phyloP scores from a whole-genome alignment of 202 grass and related monocot genomes.

The Eragrostis tef region DNA sequence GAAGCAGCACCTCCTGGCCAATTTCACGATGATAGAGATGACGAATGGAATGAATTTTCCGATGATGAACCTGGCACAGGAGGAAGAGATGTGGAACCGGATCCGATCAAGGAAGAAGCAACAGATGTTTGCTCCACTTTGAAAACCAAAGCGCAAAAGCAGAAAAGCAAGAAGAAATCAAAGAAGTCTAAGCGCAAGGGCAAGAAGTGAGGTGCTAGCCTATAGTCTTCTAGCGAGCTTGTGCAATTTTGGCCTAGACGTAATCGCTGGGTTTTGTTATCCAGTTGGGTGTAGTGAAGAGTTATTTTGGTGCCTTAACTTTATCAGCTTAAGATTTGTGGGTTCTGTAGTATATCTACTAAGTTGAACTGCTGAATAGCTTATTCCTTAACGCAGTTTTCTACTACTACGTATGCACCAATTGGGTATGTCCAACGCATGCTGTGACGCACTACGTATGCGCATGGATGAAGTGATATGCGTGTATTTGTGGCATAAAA shows the following conservation, averaged over 20 bases:
- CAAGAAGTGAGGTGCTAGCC: slow-evolving; percentile 41
- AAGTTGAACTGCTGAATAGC: not conserved
- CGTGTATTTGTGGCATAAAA: too few relatives aligned
- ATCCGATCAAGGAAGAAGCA: slow-evolving; percentile 5
- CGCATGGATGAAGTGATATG: too few relatives aligned
- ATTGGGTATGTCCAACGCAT: too few relatives aligned
- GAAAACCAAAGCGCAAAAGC: slow-evolving; percentile 21
- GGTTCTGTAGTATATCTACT: not conserved
- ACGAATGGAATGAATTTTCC: slow-evolving; percentile 7
- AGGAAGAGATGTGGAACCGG: not conserved
- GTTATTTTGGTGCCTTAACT: not conserved
- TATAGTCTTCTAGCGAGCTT: not conserved
- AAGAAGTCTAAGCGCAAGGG: slow-evolving; percentile 21
- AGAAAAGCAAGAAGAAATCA: slow-evolving; percentile 44
- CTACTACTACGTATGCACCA: too few relatives aligned
- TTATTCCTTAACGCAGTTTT: not conserved
- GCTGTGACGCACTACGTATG: too few relatives aligned
- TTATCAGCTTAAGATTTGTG: not conserved
- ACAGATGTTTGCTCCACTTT: not conserved
- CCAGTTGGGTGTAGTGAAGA: not conserved
- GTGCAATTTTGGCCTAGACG: not conserved
- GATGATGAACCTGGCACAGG: slow-evolving; percentile 17
- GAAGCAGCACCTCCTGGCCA: not conserved
- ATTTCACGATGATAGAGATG: not conserved
- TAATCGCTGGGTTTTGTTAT: not conserved